Evolutionary conservation across 345 rosid species (phyloP).

Genomic region (Abelmoschus esculentus): DNA sequence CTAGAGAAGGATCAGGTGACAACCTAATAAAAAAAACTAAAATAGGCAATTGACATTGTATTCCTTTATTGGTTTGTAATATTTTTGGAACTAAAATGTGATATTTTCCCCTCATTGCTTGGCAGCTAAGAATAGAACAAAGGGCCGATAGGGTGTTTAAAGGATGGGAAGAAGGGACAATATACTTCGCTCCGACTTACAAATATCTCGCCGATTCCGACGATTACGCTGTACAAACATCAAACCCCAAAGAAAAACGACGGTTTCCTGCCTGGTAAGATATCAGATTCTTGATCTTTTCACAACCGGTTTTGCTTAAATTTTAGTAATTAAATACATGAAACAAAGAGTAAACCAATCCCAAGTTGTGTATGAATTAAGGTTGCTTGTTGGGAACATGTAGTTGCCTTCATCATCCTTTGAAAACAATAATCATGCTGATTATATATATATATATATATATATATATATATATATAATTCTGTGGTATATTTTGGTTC

Average conservation of each 20-base stretch:
- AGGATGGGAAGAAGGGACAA: constrained; percentile 92
- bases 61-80: background rate
- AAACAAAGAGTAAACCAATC: background rate
- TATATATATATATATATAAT: background rate
- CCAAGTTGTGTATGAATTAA: constrained; percentile 11
- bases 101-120: background rate
- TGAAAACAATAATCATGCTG: background rate
- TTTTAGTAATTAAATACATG: background rate
- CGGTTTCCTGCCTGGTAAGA: constrained; percentile 92
- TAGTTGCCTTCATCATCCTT: background rate
- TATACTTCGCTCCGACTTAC: constrained; percentile 86
- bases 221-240: constrained; percentile 48
- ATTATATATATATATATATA: background rate
- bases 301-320: background rate
- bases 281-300: background rate
- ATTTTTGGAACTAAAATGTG: background rate
- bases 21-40: background rate
- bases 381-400: constrained; percentile 7
- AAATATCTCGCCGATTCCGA: constrained; percentile 69
- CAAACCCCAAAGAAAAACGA: constrained; percentile 53
- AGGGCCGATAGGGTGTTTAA: constrained; percentile 63
- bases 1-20: constrained; percentile 53
- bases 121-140: constrained; percentile 69
- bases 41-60: background rate
- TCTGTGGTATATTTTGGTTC: background rate